Evolutionary conservation across 2,329 filamentous ascomycete species (phyloP).

Genomic region (Biscogniauxia mediterranea): DNA sequence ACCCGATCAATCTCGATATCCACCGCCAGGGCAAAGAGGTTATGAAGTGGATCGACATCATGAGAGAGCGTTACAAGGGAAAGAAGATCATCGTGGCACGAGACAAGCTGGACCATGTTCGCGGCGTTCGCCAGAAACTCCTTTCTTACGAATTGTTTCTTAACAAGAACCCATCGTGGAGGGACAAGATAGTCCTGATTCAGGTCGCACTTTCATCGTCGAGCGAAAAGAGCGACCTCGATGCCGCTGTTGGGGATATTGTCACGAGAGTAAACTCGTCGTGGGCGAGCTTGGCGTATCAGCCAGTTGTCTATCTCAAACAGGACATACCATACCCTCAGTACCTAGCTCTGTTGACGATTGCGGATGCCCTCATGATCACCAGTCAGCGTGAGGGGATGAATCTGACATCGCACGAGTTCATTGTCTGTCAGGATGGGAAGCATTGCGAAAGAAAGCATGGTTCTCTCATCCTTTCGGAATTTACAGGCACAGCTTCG

Average conservation of each 20-base stretch:
- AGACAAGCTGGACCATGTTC: conserved; percentile 90
- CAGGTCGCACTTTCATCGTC: conserved; percentile 92
- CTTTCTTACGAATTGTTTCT: conserved; percentile 90
- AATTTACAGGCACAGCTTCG: conserved; percentile 90
- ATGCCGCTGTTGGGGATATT: conserved; percentile 87
- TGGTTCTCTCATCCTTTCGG: conserved; percentile 86
- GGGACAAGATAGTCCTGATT: conserved; percentile 83
- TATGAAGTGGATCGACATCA: conserved; percentile 71
- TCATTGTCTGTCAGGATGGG: conserved; percentile 89
- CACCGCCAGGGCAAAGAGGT: conserved; percentile 74
- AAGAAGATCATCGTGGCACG: conserved; percentile 90
- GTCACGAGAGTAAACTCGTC: conserved; percentile 91
- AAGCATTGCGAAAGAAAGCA: conserved; percentile 71
- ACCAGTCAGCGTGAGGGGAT: conserved; percentile 95
- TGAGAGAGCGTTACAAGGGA: conserved; percentile 80
- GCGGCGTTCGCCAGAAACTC: conserved; percentile 90
- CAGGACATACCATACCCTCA: conserved; percentile 92
- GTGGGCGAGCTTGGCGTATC: conserved; percentile 87
- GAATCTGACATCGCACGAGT: conserved; percentile 95
- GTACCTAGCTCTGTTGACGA: conserved; percentile 86
- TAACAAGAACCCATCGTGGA: conserved; percentile 89
- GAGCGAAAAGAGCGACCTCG: conserved; percentile 82
- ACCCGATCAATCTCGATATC: conserved; percentile 70
- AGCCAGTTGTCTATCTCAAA: conserved; percentile 89
- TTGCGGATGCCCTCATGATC: conserved; percentile 91